Conservation (phyloP, 305 asterid genomes). For the Fraxinus baroniana region DNA sequence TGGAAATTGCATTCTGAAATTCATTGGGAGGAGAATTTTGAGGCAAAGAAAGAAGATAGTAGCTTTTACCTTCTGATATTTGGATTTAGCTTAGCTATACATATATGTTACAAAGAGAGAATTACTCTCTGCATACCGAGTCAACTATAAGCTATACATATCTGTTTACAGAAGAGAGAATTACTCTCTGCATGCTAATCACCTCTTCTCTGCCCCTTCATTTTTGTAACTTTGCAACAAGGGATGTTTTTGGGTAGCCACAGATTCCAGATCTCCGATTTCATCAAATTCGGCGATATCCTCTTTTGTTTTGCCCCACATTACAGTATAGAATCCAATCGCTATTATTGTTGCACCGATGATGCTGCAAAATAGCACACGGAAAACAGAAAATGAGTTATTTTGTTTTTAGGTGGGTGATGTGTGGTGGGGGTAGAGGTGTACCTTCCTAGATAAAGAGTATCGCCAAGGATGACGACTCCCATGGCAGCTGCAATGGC, state of each 20-base stretch:
- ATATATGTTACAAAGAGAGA: not conserved
- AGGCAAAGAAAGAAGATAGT: not conserved
- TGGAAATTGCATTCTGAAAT: not conserved
- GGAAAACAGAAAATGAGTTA: not conserved
- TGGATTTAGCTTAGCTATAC: not conserved
- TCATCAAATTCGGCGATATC: constrained; percentile 32
- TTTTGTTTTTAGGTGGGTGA: not conserved
- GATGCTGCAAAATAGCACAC: constrained; percentile 39
- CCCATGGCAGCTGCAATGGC: constrained; percentile 74
- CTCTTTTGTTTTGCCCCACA: constrained; percentile 87
- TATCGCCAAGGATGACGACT: constrained; percentile 57
- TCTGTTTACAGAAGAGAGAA: not conserved
- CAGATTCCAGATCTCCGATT: constrained; percentile 24
- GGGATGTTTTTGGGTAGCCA: constrained; percentile 26
- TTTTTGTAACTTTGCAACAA: constrained; percentile 28
- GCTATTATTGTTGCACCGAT: constrained; percentile 71
- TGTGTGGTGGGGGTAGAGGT: not conserved
- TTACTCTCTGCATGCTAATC: not conserved
- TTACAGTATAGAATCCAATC: constrained; percentile 75
- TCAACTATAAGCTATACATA: not conserved
- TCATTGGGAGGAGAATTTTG: not conserved
- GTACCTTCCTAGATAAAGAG: constrained; percentile 74
- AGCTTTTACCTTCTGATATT: not conserved
- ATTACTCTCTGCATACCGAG: not conserved
- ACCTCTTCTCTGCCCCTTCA: not conserved